Evolutionary conservation across 1,284 basidiomycete species (phyloP).

Genomic region (Marasmius oreades): DNA sequence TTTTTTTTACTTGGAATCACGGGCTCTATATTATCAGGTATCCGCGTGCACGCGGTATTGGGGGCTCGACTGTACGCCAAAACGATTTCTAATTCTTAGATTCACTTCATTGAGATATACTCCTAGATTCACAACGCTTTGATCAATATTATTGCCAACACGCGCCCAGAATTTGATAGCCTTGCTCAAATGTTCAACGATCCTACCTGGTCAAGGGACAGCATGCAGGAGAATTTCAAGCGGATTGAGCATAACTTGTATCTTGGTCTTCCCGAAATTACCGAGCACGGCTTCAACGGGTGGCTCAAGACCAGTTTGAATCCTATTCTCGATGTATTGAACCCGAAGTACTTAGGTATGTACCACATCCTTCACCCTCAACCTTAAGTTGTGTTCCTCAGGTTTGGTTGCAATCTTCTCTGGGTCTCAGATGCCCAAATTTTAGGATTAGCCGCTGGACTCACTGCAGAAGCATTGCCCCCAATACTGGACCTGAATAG

Average conservation of each 20-base stretch:
- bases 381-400: neutral
- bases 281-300: constrained; percentile 22
- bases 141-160: constrained; percentile 20
- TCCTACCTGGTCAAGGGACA: constrained; percentile 18
- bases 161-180: constrained; percentile 17
- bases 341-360: constrained; percentile 16
- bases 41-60: constrained; percentile 20
- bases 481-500: constrained; percentile 20
- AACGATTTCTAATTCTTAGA: neutral
- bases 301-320: constrained; percentile 20
- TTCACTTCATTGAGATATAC: neutral
- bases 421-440: constrained; percentile 12
- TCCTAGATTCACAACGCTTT: constrained; percentile 20
- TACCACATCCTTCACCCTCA: neutral
- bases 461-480: constrained; percentile 11
- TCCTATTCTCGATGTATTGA: constrained; percentile 13
- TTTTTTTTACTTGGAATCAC: neutral
- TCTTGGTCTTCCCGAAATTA: constrained; percentile 3
- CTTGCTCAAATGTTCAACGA: constrained; percentile 20
- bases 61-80: constrained; percentile 20
- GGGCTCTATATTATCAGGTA: constrained; percentile 15
- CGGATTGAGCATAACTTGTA: constrained; percentile 18
- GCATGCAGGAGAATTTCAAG: constrained; percentile 22
- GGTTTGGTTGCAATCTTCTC: neutral
- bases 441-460: constrained; percentile 8